A percentile compares a stretch with the other conserved stretches of the same genome.
Evolutionary conservation across 441 rosid species (phyloP).

Genomic region (Corymbia citriodora): DNA sequence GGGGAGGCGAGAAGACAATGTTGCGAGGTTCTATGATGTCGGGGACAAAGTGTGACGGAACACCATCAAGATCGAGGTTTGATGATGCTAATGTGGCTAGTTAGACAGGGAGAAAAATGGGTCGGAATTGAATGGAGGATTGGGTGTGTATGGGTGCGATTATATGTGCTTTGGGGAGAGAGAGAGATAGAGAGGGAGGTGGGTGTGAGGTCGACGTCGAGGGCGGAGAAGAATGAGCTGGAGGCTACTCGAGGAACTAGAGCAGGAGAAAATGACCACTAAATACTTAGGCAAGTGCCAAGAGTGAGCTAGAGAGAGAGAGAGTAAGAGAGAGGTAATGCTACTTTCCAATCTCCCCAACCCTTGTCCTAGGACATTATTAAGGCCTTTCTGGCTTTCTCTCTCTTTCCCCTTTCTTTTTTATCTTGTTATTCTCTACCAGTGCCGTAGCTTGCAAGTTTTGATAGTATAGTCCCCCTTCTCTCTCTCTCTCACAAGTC

Average conservation of each 20-base stretch:
- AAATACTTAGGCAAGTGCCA: not conserved
- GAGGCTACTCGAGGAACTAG: not conserved
- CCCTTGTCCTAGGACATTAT: not conserved
- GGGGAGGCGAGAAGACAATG: not conserved
- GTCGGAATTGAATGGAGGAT: not conserved
- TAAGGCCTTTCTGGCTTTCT: not conserved
- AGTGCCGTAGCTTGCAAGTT: not conserved
- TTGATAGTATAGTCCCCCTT: not conserved
- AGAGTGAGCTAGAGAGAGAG: not conserved
- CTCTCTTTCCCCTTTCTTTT: not conserved
- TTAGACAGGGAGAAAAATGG: not conserved
- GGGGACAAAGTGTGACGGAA: not conserved
- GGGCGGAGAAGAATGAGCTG: not conserved
- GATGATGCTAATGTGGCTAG: not conserved
- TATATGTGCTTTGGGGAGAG: not conserved
- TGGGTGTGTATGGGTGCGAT: not conserved
- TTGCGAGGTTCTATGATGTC: not conserved
- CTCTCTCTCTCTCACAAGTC: not conserved
- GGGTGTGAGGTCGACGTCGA: not conserved
- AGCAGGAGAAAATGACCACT: not conserved
- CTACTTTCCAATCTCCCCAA: not conserved
- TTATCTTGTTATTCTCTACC: not conserved
- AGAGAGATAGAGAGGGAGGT: not conserved
- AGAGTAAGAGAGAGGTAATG: not conserved
- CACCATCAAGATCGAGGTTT: not conserved